Evolutionary conservation across 2,329 filamentous ascomycete genomes (phyloP).

Genomic region (Claviceps arundinis): DNA sequence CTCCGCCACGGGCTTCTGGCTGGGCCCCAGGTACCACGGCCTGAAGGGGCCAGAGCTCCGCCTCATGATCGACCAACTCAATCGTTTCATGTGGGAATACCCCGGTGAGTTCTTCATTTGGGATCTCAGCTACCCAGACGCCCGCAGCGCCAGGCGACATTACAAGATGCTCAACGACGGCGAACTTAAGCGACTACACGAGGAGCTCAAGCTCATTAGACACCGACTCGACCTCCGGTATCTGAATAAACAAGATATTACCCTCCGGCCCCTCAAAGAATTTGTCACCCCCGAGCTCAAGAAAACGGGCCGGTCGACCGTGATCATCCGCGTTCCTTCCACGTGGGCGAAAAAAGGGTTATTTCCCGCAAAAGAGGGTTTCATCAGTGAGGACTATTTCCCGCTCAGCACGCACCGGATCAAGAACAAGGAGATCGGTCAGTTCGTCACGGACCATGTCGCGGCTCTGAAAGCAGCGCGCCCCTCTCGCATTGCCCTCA

Average conservation of each 20-base stretch:
- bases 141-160: neutral
- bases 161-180: neutral
- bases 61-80: slow-evolving; percentile 17
- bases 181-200: slow-evolving; percentile 9
- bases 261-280: slow-evolving; percentile 11
- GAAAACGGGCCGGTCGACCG: slow-evolving; percentile 10
- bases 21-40: slow-evolving; percentile 12
- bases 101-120: slow-evolving; percentile 22
- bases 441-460: slow-evolving; percentile 13
- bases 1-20: slow-evolving; percentile 11
- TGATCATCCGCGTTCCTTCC: slow-evolving; percentile 16
- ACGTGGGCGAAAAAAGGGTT: slow-evolving; percentile 8
- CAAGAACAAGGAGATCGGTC: slow-evolving; percentile 5
- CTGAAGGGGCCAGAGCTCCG: slow-evolving; percentile 12
- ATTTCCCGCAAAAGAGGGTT: slow-evolving; percentile 16
- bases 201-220: slow-evolving; percentile 11
- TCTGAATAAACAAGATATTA: slow-evolving; percentile 13
- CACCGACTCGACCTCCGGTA: slow-evolving; percentile 9
- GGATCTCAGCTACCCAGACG: slow-evolving; percentile 13
- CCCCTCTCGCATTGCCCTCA: slow-evolving; percentile 1
- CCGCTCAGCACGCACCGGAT: slow-evolving; percentile 14
- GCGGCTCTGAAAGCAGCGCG: slow-evolving; percentile 6
- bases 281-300: slow-evolving; percentile 11
- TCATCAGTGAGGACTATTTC: slow-evolving; percentile 13
- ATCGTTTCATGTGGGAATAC: slow-evolving; percentile 14